Base-by-base conservation (phyloP, 345 rosid genomes). In the Eucalyptus shirleyi region DNA sequence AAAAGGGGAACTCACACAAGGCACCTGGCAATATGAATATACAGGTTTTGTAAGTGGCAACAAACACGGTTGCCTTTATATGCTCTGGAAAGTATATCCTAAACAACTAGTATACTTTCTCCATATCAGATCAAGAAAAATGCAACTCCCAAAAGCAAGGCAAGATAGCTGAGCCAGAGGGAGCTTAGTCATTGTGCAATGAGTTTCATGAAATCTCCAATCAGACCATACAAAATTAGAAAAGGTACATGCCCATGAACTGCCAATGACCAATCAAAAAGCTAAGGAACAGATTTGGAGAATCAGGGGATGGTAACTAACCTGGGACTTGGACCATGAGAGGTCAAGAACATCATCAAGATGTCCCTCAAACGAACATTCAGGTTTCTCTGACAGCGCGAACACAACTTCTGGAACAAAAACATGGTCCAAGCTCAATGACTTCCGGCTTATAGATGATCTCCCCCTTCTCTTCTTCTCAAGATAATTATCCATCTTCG, bases 311-410 rank as follows among this genome's bases (percentile, higher is more conserved):
- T 55, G 65, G 69, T 37, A 59, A 92, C 98, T 89, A 87, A 97
- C 99, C 99, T 92, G 98, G 91, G 98, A 95, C 92, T 96, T 96
- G 88, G 99, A 97, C 99, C 99, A 98, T 40, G 99, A 95, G 67
- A 98, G 96, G 93, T 98, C 99, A 51, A 96, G 99, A 88, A 98
- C 99, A 92, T 93, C 98, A 92, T 94, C 89, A 40, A 89, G 67
- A 93, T 98, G 99, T 82, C 99, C 98, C 87, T 92, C 90, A 87
- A 98, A 98, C 40, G 99, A 96, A 92, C 97, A 97, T 90, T 96
- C 47, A 23, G 99, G 99, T 91, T 96, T 98, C 26, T 98, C 99
- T 34, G 96, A 91, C 44, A 98, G 97, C 24, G 93, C 97, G 87
- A 98, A 98, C 85, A 98, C 95, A 51, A 96, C 91, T 69, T 98